Percentiles rank a stretch among this genome's conserved stretches.
Evolutionary conservation across 352 stramenopile species (phyloP).

Genomic region (Pelagophyceae sp.): DNA sequence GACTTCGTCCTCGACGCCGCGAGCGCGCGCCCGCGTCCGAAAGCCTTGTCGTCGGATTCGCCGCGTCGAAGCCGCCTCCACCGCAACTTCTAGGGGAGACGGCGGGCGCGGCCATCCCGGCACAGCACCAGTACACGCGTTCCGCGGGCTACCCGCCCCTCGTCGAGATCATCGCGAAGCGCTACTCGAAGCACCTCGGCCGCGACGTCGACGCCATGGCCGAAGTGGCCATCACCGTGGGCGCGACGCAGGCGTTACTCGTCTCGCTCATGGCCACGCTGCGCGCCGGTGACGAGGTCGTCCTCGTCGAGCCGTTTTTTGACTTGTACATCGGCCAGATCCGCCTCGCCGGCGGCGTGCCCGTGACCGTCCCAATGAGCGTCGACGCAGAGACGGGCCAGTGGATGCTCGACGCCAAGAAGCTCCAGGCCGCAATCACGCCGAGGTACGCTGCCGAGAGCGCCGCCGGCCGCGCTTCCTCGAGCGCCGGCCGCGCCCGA

Average conservation of each 20-base stretch:
- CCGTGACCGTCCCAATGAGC: slow-evolving; percentile 47
- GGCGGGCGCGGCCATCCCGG: slow-evolving; percentile 39
- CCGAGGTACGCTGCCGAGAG: too few species aligned
- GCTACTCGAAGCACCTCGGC: slow-evolving; percentile 71
- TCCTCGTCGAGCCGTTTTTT: slow-evolving; percentile 93
- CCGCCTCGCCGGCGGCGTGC: slow-evolving; percentile 48
- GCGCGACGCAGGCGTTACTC: slow-evolving; percentile 87
- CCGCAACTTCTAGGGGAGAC: too few species aligned
- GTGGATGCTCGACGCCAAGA: not conserved
- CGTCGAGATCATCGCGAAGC: slow-evolving; percentile 66
- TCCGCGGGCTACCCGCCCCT: slow-evolving; percentile 59
- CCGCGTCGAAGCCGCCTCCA: too few species aligned
- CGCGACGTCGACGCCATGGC: slow-evolving; percentile 70
- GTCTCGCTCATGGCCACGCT: slow-evolving; percentile 40
- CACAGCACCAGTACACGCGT: slow-evolving; percentile 60
- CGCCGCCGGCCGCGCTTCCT: too few species aligned
- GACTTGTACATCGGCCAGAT: slow-evolving; percentile 84
- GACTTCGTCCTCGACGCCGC: slow-evolving; percentile 59
- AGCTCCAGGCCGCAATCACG: not conserved
- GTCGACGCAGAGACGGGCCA: slow-evolving; percentile 45
- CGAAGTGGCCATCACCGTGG: slow-evolving; percentile 84
- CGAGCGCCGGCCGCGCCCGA: too few species aligned
- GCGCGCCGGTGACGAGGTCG: slow-evolving; percentile 72
- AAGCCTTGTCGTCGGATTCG: too few species aligned
- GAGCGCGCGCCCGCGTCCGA: too few species aligned